A percentile compares a stretch with the other conserved stretches of the same genome.
phyloP scores from a whole-genome alignment of 2,329 filamentous ascomycete species.

The Pyrenochaeta sp. region DNA sequence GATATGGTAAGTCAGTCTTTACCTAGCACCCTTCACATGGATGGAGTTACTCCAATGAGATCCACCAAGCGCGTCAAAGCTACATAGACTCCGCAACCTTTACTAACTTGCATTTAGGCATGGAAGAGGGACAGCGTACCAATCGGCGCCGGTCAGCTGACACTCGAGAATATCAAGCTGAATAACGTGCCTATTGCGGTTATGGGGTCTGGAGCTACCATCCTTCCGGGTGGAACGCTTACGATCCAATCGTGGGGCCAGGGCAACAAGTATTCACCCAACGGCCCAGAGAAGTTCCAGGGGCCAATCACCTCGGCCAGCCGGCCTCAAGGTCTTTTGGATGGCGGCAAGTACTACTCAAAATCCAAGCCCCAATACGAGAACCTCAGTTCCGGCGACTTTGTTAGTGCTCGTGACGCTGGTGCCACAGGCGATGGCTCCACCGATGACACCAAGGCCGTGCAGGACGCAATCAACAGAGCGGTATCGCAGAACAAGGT shows the following conservation, averaged over 20 bases:
- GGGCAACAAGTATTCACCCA: slow-evolving; percentile 46
- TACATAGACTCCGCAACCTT: background rate
- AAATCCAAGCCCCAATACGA: slow-evolving; percentile 62
- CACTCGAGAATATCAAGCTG: slow-evolving; percentile 63
- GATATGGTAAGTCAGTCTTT: slow-evolving; percentile 45
- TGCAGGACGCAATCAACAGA: slow-evolving; percentile 77
- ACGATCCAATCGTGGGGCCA: slow-evolving; percentile 49
- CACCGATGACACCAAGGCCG: slow-evolving; percentile 81
- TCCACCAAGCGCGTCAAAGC: background rate
- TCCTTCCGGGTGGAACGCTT: slow-evolving; percentile 44
- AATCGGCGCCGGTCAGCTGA: slow-evolving; percentile 59
- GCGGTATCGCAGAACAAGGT: slow-evolving; percentile 61
- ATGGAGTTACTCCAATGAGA: background rate
- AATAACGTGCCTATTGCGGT: slow-evolving; percentile 46
- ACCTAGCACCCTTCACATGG: background rate
- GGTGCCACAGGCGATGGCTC: slow-evolving; percentile 79
- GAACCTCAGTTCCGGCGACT: slow-evolving; percentile 65
- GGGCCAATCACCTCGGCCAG: slow-evolving; percentile 56
- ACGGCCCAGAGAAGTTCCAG: slow-evolving; percentile 57
- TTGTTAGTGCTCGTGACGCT: slow-evolving; percentile 61
- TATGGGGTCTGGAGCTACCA: slow-evolving; percentile 36
- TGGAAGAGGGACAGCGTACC: slow-evolving; percentile 50
- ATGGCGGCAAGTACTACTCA: slow-evolving; percentile 58
- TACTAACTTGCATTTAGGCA: slow-evolving; percentile 22
- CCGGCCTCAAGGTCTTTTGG: slow-evolving; percentile 59